Evolutionary conservation across 345 rosid genomes (phyloP), one percentile per base, ranked within the genome.

Genomic region (Nasturtium officinale): DNA sequence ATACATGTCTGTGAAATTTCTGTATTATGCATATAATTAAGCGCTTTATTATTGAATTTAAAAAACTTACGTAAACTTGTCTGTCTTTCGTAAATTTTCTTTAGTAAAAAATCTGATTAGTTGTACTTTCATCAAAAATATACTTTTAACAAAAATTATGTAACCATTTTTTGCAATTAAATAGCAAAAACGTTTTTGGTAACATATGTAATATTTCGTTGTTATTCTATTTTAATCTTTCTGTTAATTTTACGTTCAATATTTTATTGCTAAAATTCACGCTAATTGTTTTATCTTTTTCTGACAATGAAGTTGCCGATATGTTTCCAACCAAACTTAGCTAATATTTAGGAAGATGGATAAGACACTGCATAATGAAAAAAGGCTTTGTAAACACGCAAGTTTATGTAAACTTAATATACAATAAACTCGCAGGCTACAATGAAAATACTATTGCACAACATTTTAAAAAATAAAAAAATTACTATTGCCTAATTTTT

Each of bases 301-400:
- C 21, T 54, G 46, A n/a, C n/a, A n/a, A 62, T 51, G 68, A 58
- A 45, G 58, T 37, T 25, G 52, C 37, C 61, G 53, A 51, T 38
- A n/a, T 52, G 52, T 52, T 76, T 68, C 75, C 18, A 45, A 69
- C 79, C 75, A 69, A 76, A 76, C 65, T 45, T 43, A 76, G 57
- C 79, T 69, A 76, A 61, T 46, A 68, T 61, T 69, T 61, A 45
- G 79, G 30, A 64, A 43, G 17, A 61, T 69, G 57, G 74, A 53
- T 75, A 61, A 46, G 69, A 68, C 15, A n/a, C 51, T 32, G 29
- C 57, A 8, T 32, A 23, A 59, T 18, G 17, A 6, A 9, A 18
- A 58, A 54, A n/a, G 1, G 60, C 9, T 18, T 65, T 75, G 5
- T 42, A 23, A 53, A 75, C 79, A 75, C 74, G 74, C 48, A 29